phyloP scores from a whole-genome alignment of 2,329 filamentous ascomycete genomes.

The Colletotrichum sidae region DNA sequence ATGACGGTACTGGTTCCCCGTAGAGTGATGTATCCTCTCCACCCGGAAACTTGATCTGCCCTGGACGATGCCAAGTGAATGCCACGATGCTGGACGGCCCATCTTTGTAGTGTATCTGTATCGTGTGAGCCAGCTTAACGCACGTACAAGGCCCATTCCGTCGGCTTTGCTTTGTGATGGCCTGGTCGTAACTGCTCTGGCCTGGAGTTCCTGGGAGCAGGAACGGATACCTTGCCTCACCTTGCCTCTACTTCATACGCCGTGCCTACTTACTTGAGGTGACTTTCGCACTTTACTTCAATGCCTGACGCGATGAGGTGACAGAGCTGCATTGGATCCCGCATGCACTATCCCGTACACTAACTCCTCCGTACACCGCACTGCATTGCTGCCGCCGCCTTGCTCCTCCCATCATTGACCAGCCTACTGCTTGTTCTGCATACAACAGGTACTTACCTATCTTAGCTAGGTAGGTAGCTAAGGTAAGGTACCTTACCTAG shows the following conservation, averaged over 20 bases:
- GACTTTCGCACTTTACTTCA: neutral
- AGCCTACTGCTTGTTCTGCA: too few species aligned
- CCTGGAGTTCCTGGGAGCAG: too few species aligned
- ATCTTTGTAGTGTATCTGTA: too few species aligned
- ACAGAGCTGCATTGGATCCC: neutral
- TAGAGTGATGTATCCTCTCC: constrained; percentile 25
- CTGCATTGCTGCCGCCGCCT: neutral
- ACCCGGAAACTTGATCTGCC: constrained; percentile 25
- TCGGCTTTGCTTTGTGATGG: too few species aligned
- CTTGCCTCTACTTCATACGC: too few species aligned
- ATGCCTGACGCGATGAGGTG: neutral
- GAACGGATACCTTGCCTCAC: too few species aligned
- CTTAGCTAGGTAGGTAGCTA: neutral
- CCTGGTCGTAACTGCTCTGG: too few species aligned
- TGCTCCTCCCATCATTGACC: neutral
- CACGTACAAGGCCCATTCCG: too few species aligned
- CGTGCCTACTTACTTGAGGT: neutral
- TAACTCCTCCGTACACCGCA: neutral
- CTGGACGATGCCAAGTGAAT: neutral
- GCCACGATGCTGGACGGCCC: too few species aligned
- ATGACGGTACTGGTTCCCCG: neutral
- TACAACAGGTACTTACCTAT: neutral
- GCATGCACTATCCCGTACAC: neutral
- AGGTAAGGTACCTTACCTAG: neutral
- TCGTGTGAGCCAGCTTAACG: too few species aligned